Evolutionary conservation across 2,329 filamentous ascomycete genomes (phyloP).

Genomic region (Colletotrichum cereale): DNA sequence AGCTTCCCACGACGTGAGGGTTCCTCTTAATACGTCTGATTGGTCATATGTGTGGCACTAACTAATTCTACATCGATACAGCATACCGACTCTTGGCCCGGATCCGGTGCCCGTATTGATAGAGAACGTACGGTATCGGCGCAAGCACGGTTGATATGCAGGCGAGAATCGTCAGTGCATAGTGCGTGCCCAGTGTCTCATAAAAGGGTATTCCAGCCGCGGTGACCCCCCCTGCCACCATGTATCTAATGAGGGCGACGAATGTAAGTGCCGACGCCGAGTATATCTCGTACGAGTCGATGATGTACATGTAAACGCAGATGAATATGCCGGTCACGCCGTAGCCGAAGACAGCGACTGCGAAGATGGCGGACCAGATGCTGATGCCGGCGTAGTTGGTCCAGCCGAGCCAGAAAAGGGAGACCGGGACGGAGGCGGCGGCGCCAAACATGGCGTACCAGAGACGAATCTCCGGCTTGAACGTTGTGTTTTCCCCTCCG

Average conservation of each 20-base stretch:
- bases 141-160: slow-evolving; percentile 47
- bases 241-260: slow-evolving; percentile 48
- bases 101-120: slow-evolving; percentile 42
- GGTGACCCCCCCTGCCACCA: slow-evolving; percentile 50
- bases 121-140: slow-evolving; percentile 48
- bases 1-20: neutral
- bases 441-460: slow-evolving; percentile 59
- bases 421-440: slow-evolving; percentile 54
- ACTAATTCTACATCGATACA: slow-evolving; percentile 4
- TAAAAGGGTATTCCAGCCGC: slow-evolving; percentile 52
- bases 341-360: slow-evolving; percentile 58
- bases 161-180: slow-evolving; percentile 50
- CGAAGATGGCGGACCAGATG: slow-evolving; percentile 60
- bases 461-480: slow-evolving; percentile 54
- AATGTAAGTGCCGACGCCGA: slow-evolving; percentile 51
- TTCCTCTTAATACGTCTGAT: neutral
- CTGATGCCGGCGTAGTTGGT: slow-evolving; percentile 55
- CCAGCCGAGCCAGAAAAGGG: slow-evolving; percentile 66
- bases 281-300: slow-evolving; percentile 51
- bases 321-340: slow-evolving; percentile 57
- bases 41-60: no score
- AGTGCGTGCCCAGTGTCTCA: slow-evolving; percentile 49
- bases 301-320: slow-evolving; percentile 53
- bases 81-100: slow-evolving; percentile 30
- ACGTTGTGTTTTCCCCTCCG: slow-evolving; percentile 46